A percentile compares a stretch with the other conserved stretches of the same genome.
These are phyloP conservation scores for Penicillium sp. DNA, from an alignment of 2,329 filamentous ascomycete species.

Conservation along the genomic window DNA sequence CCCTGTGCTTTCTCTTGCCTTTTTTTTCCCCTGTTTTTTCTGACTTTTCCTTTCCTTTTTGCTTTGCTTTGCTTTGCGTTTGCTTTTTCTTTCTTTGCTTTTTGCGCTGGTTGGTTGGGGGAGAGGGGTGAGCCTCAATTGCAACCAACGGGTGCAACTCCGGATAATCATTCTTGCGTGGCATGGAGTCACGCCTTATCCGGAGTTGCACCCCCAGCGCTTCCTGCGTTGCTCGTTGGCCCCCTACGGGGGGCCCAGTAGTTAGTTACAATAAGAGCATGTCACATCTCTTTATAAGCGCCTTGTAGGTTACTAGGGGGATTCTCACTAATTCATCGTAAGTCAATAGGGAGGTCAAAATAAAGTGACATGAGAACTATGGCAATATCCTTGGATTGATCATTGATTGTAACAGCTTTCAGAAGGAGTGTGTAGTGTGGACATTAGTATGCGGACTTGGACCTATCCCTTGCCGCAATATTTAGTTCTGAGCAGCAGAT, in stretches of 20 bases:
- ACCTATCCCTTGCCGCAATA: no score
- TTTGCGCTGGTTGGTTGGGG: not conserved
- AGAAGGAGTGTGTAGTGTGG: no score
- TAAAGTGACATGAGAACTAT: not conserved
- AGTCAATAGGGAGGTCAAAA: not conserved
- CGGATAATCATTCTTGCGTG: slow-evolving; percentile 1
- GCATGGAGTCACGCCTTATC: slow-evolving; percentile 1
- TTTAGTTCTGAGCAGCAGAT: not conserved
- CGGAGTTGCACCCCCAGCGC: not conserved
- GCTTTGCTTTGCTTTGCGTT: not conserved
- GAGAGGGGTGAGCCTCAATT: not conserved
- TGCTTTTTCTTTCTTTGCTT: not conserved
- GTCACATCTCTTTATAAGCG: not conserved
- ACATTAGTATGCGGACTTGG: not conserved
- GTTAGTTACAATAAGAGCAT: not conserved
- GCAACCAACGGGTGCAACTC: not conserved
- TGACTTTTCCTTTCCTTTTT: not conserved
- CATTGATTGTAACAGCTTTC: not conserved
- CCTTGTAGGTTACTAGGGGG: not conserved
- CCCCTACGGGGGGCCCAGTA: not conserved
- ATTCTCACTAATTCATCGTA: not conserved
- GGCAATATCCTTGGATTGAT: no score
- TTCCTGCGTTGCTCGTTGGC: not conserved
- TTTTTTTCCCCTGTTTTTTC: not conserved
- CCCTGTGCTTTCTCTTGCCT: not conserved